phyloP scores from a whole-genome alignment of 176 grass and related monocot species.

The Eragrostis nindensis region DNA sequence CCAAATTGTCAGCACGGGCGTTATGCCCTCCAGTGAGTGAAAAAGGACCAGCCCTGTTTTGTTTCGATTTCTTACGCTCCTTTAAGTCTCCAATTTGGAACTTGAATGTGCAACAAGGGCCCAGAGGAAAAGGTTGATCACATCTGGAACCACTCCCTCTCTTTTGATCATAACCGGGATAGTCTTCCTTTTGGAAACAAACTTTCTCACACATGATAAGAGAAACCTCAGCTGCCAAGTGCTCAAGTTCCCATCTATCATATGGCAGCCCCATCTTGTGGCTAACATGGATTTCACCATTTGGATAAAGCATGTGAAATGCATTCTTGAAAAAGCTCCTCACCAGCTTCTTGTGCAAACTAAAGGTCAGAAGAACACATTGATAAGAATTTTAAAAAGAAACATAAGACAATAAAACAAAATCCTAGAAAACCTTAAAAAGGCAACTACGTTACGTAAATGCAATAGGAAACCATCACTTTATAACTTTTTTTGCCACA shows the following conservation, averaged over 20 bases:
- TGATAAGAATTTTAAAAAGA: constrained; percentile 18
- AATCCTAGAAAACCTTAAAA: neutral
- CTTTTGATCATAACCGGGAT: constrained; percentile 69
- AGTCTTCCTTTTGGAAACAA: constrained; percentile 51
- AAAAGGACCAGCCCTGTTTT: neutral
- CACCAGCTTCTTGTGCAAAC: constrained; percentile 51
- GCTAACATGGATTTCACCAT: constrained; percentile 71
- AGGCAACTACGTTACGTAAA: neutral
- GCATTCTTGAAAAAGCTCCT: constrained; percentile 47
- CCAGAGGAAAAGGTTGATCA: constrained; percentile 49
- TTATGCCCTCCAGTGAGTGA: constrained; percentile 6
- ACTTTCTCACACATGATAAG: constrained; percentile 27
- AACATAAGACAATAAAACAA: neutral
- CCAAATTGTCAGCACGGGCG: neutral
- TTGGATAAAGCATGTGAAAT: constrained; percentile 34
- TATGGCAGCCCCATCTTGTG: constrained; percentile 53
- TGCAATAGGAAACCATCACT: constrained; percentile 2
- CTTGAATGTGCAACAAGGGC: constrained; percentile 50
- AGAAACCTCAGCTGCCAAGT: constrained; percentile 39
- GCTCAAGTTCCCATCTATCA: constrained; percentile 46
- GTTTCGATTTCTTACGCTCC: constrained; percentile 10
- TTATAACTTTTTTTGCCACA: neutral
- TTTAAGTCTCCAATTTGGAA: constrained; percentile 41
- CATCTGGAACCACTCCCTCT: constrained; percentile 54
- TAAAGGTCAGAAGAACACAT: constrained; percentile 29